Conservation (phyloP, 2,329 filamentous ascomycete species). For the Verticillium dahliae region DNA sequence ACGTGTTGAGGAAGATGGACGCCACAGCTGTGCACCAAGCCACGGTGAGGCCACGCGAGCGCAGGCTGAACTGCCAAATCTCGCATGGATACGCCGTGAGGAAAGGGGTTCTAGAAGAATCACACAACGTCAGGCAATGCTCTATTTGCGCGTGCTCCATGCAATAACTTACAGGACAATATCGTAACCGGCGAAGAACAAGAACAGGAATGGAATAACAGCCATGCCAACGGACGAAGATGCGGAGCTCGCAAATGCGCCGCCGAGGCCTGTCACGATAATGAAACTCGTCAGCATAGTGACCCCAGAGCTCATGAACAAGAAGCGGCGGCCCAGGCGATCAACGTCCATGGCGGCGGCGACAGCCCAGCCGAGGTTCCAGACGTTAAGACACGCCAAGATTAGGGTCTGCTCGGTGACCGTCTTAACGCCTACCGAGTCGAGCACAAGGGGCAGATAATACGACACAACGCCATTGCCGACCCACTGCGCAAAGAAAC, state of each 20-base stretch:
- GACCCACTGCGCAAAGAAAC: constrained; percentile 53
- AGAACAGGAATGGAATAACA: constrained; percentile 35
- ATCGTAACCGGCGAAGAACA: constrained; percentile 38
- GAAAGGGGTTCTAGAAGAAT: constrained; percentile 31
- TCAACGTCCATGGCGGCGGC: constrained; percentile 45
- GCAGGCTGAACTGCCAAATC: constrained; percentile 42
- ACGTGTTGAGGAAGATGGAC: constrained; percentile 46
- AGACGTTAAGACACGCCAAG: constrained; percentile 36
- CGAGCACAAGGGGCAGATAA: constrained; percentile 38
- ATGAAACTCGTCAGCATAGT: constrained; percentile 32
- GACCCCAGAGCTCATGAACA: constrained; percentile 23
- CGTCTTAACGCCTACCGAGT: constrained; percentile 40
- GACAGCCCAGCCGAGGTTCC: constrained; percentile 44
- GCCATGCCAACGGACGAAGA: constrained; percentile 41
- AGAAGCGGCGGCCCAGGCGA: constrained; percentile 46
- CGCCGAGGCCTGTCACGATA: constrained; percentile 38
- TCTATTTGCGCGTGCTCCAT: not conserved
- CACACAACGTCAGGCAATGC: not conserved
- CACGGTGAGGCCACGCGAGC: constrained; percentile 47
- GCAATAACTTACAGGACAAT: constrained; percentile 39
- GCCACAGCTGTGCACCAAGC: constrained; percentile 51
- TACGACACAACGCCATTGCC: constrained; percentile 55
- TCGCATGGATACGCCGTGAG: constrained; percentile 47
- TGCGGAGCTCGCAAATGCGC: constrained; percentile 41
- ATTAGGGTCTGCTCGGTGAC: constrained; percentile 38